These are phyloP conservation scores for Pseudogymnoascus sp. DNA, from an alignment of 2,329 filamentous ascomycete genomes.

Conservation along the genomic window DNA sequence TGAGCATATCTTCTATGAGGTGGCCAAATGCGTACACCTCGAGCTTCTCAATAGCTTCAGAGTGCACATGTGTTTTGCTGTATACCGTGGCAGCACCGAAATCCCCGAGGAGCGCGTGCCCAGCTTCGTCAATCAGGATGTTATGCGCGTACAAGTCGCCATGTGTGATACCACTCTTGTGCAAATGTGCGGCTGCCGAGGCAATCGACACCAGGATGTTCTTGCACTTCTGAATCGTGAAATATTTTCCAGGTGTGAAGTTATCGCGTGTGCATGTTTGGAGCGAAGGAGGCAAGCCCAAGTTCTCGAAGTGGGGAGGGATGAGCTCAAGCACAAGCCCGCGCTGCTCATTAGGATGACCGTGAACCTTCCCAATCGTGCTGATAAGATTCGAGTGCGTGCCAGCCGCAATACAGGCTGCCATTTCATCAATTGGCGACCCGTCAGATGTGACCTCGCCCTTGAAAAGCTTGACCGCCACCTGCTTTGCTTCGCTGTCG, in stretches of 20 bases:
- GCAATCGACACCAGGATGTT: slow-evolving; percentile 38
- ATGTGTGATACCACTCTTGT: slow-evolving; percentile 39
- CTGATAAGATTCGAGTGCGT: slow-evolving; percentile 42
- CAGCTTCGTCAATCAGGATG: slow-evolving; percentile 37
- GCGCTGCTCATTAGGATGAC: slow-evolving; percentile 35
- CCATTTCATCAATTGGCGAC: slow-evolving; percentile 44
- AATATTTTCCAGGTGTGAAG: slow-evolving; percentile 30
- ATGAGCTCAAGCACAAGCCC: slow-evolving; percentile 45
- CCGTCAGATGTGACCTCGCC: slow-evolving; percentile 44
- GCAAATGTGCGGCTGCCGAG: slow-evolving; percentile 39
- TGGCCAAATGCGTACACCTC: slow-evolving; percentile 45
- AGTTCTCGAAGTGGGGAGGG: slow-evolving; percentile 37
- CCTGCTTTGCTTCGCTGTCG: slow-evolving; percentile 30
- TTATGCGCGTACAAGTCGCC: slow-evolving; percentile 46
- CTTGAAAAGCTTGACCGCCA: slow-evolving; percentile 45
- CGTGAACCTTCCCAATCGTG: slow-evolving; percentile 39
- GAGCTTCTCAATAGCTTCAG: slow-evolving; percentile 35
- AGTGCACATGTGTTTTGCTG: slow-evolving; percentile 22
- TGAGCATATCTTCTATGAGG: slow-evolving; percentile 41
- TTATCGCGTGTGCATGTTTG: slow-evolving; percentile 42
- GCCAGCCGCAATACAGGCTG: slow-evolving; percentile 41
- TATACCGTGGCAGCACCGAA: slow-evolving; percentile 45
- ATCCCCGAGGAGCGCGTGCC: slow-evolving; percentile 42
- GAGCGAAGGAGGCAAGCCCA: slow-evolving; percentile 41
- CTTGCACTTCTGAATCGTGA: slow-evolving; percentile 31